Evolutionary conservation across 495 filamentous ascomycete species (phyloP).

Genomic region (Cladorrhinum samala): DNA sequence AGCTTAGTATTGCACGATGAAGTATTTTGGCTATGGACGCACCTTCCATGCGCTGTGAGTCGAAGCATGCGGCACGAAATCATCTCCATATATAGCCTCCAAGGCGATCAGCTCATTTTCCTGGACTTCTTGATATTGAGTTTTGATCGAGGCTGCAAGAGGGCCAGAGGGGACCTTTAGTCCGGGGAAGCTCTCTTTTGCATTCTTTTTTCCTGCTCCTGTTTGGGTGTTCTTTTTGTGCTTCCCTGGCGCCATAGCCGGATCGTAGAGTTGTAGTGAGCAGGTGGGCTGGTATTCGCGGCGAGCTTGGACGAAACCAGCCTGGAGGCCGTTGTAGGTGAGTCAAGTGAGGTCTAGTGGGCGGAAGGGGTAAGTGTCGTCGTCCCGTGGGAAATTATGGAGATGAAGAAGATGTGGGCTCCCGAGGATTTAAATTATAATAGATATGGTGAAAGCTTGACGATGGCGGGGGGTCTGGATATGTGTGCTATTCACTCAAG

Average conservation of each 20-base stretch:
- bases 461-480: background rate
- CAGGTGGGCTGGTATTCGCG: background rate
- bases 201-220: conserved; percentile 31
- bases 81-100: conserved; percentile 86
- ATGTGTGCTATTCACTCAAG: background rate
- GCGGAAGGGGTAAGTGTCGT: too few species aligned
- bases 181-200: conserved; percentile 33
- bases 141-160: conserved; percentile 30
- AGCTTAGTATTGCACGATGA: conserved; percentile 2
- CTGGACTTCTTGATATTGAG: conserved; percentile 79
- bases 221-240: conserved; percentile 25
- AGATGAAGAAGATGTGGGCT: too few species aligned
- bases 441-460: background rate
- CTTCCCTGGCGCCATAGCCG: conserved; percentile 45
- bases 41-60: conserved; percentile 84
- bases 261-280: conserved; percentile 1
- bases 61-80: conserved; percentile 68
- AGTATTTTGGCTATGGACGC: conserved; percentile 11
- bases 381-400: too few species aligned
- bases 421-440: background rate
- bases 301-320: too few species aligned
- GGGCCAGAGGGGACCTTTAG: conserved; percentile 33
- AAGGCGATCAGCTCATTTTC: conserved; percentile 82
- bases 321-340: too few species aligned
- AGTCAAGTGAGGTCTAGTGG: conserved; percentile 1